Evolutionary conservation across 169 alveolate species (phyloP), one percentile per base, ranked within the genome.

Genomic region (Nephromyces sp.): DNA sequence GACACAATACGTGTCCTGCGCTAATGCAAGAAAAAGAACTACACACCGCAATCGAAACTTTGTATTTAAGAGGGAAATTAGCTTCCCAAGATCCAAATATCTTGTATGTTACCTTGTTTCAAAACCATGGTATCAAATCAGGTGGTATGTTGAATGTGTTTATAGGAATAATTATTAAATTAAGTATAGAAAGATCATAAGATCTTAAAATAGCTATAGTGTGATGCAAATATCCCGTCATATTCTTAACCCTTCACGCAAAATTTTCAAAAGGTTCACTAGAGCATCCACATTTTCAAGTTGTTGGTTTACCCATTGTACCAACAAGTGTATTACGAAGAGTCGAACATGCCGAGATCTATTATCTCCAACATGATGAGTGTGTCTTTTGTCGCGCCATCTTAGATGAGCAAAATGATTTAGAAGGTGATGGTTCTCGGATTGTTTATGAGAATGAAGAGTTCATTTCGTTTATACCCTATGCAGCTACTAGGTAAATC

Each of bases 201-300:
- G 57, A 15, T 43, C n/a, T n/a, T n/a, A n/a, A n/a, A n/a, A n/a
- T n/a, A n/a, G n/a, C n/a, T n/a, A n/a, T n/a, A n/a, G n/a, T n/a
- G n/a, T n/a, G n/a, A n/a, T n/a, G n/a, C n/a, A n/a, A n/a, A n/a
- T n/a, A n/a, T n/a, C n/a, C n/a, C n/a, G n/a, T n/a, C n/a, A n/a
- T n/a, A n/a, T n/a, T n/a, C n/a, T n/a, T n/a, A n/a, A n/a, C n/a
- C n/a, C n/a, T n/a, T n/a, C n/a, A n/a, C n/a, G n/a, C n/a, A n/a
- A n/a, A n/a, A n/a, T n/a, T n/a, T n/a, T n/a, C n/a, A n/a, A 43
- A 15, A 43, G 57, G 57, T 15, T 43, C 57, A 43, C n/a, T 43
- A n/a, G 68, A 62, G 8, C 68, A 62, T n/a, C 68, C 68, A 62
- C 68, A 62, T n/a, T 62, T 62, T n/a, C 68, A 62, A n/a, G 68